Conservation (phyloP, 495 filamentous ascomycete genomes). For the Xylaria venustula region DNA sequence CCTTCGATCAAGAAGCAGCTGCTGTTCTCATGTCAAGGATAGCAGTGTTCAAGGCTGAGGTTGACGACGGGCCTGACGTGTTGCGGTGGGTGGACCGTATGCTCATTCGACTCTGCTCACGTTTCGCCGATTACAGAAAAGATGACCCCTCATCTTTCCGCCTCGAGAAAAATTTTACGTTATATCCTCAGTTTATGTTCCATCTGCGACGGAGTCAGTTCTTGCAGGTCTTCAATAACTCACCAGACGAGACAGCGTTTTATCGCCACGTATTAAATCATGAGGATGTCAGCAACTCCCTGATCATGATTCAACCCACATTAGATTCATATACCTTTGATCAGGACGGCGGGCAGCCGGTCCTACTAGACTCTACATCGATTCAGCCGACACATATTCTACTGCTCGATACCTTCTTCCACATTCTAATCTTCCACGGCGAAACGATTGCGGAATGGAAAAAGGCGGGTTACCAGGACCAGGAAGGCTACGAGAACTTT, state of each 20-base stretch:
- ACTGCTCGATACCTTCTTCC: conserved; percentile 98
- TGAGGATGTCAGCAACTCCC: conserved; percentile 93
- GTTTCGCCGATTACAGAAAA: conserved; percentile 98
- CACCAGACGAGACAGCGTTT: conserved; percentile 97
- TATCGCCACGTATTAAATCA: conserved; percentile 96
- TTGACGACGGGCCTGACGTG: conserved; percentile 98
- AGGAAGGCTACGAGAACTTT: conserved; percentile 98
- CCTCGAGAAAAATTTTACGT: conserved; percentile 97
- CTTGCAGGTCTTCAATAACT: conserved; percentile 99
- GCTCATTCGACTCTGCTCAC: conserved; percentile 94
- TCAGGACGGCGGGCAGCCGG: conserved; percentile 84
- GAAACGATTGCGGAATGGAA: conserved; percentile 98
- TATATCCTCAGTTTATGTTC: conserved; percentile 99
- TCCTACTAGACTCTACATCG: conserved; percentile 91
- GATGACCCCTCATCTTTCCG: conserved; percentile 98
- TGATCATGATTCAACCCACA: conserved; percentile 99
- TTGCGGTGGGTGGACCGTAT: conserved; percentile 98
- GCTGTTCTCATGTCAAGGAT: conserved; percentile 98
- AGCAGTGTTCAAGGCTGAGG: conserved; percentile 97
- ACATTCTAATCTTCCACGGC: conserved; percentile 98
- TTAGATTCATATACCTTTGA: conserved; percentile 97
- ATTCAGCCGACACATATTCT: conserved; percentile 95
- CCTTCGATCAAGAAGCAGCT: conserved; percentile 97
- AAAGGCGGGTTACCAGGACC: conserved; percentile 96
- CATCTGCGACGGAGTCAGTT: conserved; percentile 96